Evolutionary conservation across 345 rosid species (phyloP).

Genomic region (Mercurialis annua): DNA sequence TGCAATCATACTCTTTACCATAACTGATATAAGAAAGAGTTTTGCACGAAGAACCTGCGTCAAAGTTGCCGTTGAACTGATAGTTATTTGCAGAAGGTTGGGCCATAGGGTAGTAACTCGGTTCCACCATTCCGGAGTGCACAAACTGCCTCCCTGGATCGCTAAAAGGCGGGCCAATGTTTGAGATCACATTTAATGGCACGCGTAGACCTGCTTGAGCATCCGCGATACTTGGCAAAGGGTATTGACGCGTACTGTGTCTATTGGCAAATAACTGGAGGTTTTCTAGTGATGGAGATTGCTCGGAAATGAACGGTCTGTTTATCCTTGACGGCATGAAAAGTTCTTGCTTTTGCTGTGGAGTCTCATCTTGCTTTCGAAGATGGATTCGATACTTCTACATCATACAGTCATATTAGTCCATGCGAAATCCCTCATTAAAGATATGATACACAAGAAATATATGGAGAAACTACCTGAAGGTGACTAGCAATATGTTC

Average conservation of each 20-base stretch:
- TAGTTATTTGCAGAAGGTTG: conserved; percentile 7
- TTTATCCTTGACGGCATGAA: not conserved
- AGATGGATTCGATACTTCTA: conserved; percentile 33
- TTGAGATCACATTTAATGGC: not conserved
- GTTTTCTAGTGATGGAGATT: not conserved
- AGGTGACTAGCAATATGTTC: conserved; percentile 42
- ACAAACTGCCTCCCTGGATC: conserved; percentile 7
- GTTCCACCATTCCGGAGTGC: conserved; percentile 2
- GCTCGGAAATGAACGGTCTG: not conserved
- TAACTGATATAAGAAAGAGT: not conserved
- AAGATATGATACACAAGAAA: no score
- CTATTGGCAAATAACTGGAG: not conserved
- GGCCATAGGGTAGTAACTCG: conserved; percentile 5
- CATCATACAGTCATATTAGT: not conserved
- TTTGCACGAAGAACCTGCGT: conserved; percentile 1
- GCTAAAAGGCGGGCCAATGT: not conserved
- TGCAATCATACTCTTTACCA: conserved; percentile 6
- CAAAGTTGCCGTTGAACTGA: not conserved
- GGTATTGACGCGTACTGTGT: conserved; percentile 14
- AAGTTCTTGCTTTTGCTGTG: not conserved
- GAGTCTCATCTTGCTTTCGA: not conserved
- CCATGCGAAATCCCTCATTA: no score
- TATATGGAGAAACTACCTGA: no score
- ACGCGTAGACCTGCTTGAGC: not conserved
- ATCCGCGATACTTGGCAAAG: conserved; percentile 5